These are phyloP conservation scores for Fusarium chlamydosporum DNA, from an alignment of 2,329 filamentous ascomycete genomes.

Conservation along the genomic window DNA sequence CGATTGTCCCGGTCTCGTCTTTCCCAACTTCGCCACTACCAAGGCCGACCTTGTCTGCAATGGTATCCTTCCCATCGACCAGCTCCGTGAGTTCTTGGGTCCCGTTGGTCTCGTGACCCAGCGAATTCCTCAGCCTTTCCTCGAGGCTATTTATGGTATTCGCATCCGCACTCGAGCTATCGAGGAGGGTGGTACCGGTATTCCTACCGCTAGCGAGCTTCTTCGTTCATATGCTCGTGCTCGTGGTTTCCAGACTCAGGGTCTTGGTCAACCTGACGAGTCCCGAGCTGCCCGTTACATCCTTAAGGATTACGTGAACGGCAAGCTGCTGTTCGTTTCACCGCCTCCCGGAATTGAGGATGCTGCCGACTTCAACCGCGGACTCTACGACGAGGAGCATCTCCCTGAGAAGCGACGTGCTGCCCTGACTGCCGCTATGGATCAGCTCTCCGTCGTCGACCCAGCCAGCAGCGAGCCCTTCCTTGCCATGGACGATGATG, in stretches of 20 bases:
- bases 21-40: conserved; percentile 96
- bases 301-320: conserved; percentile 97
- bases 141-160: conserved; percentile 95
- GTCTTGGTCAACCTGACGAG: conserved; percentile 92
- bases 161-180: conserved; percentile 83
- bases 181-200: conserved; percentile 93
- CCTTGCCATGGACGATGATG: conserved; percentile 52
- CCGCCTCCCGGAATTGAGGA: conserved; percentile 84
- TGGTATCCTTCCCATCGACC: conserved; percentile 95
- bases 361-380: conserved; percentile 83
- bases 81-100: conserved; percentile 92
- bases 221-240: conserved; percentile 89
- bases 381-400: conserved; percentile 87
- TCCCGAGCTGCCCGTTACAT: conserved; percentile 90
- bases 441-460: conserved; percentile 60
- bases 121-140: conserved; percentile 86
- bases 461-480: conserved; percentile 45
- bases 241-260: conserved; percentile 90
- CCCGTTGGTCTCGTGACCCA: conserved; percentile 86
- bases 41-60: conserved; percentile 97
- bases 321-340: conserved; percentile 92
- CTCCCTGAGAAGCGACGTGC: conserved; percentile 85
- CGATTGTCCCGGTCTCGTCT: conserved; percentile 98
- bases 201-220: conserved; percentile 86
- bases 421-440: conserved; percentile 68